Percentiles rank a stretch among this genome's conserved stretches.
Evolutionary conservation across 352 stramenopile species (phyloP).

Genomic region (Pythium dissimile): DNA sequence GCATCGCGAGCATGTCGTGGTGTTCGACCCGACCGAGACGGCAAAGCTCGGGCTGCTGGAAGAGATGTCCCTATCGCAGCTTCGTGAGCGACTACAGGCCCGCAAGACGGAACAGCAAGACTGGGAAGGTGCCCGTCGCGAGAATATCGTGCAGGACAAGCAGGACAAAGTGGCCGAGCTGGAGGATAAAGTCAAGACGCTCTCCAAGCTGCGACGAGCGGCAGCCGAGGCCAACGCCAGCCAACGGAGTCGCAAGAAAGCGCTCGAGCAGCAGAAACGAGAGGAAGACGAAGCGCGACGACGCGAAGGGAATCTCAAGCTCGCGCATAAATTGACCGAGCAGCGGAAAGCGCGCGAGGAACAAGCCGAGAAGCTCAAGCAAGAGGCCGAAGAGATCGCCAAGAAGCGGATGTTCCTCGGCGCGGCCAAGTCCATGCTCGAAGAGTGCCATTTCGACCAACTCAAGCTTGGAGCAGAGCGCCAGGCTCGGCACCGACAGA

Average conservation of each 20-base stretch:
- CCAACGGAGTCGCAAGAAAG: constrained; percentile 53
- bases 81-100: constrained; percentile 77
- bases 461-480: constrained; percentile 55
- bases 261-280: constrained; percentile 43
- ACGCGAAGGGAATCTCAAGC: constrained; percentile 61
- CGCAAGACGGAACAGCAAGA: constrained; percentile 67
- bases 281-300: constrained; percentile 56
- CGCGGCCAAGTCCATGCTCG: constrained; percentile 80
- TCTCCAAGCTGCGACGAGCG: constrained; percentile 60
- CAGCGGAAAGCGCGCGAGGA: constrained; percentile 47
- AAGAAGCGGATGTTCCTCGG: constrained; percentile 84
- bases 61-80: constrained; percentile 90
- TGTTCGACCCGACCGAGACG: constrained; percentile 91
- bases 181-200: constrained; percentile 70
- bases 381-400: constrained; percentile 58
- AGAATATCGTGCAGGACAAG: constrained; percentile 69
- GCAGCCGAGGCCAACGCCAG: constrained; percentile 62
- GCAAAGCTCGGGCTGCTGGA: constrained; percentile 84
- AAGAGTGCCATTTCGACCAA: constrained; percentile 77
- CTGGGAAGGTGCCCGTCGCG: constrained; percentile 63
- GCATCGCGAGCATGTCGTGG: constrained; percentile 70
- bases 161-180: constrained; percentile 76
- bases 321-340: constrained; percentile 68
- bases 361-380: constrained; percentile 44
- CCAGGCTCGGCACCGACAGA: constrained; percentile 48